These are phyloP conservation scores for Aspergillus ochraceus DNA, from an alignment of 2,329 filamentous ascomycete species.

Conservation along the genomic window DNA sequence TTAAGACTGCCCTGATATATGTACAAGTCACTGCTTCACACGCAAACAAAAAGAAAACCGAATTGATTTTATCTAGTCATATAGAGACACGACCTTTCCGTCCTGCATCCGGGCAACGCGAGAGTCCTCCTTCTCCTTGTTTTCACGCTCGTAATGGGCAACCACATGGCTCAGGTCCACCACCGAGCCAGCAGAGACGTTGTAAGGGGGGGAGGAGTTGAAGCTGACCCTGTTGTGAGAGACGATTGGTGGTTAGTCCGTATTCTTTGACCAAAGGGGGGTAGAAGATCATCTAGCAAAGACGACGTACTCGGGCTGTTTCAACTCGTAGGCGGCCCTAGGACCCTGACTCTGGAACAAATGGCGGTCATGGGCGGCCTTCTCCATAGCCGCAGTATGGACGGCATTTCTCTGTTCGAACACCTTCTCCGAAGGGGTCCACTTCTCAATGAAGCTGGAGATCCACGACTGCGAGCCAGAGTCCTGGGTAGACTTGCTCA, in stretches of 20 bases:
- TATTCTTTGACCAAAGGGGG: background rate
- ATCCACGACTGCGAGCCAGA: conserved; percentile 42
- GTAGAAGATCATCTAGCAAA: background rate
- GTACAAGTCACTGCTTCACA: conserved; percentile 30
- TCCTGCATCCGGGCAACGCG: conserved; percentile 51
- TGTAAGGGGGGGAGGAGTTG: conserved; percentile 63
- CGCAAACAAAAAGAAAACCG: conserved; percentile 23
- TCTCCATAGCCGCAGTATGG: conserved; percentile 62
- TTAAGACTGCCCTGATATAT: conserved; percentile 34
- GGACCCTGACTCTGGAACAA: conserved; percentile 53
- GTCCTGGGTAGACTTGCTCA: conserved; percentile 39
- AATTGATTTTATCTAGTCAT: conserved; percentile 39
- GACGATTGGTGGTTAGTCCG: background rate
- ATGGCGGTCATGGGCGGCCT: conserved; percentile 62
- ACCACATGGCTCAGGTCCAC: conserved; percentile 61
- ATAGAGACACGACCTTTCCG: conserved; percentile 45
- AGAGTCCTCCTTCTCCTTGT: conserved; percentile 57
- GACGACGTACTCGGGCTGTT: conserved; percentile 63
- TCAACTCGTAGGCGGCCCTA: conserved; percentile 53
- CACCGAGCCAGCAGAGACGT: conserved; percentile 61
- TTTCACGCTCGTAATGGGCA: conserved; percentile 62
- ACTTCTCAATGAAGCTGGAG: conserved; percentile 55
- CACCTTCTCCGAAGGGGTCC: conserved; percentile 53
- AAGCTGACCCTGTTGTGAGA: conserved; percentile 53
- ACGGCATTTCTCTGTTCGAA: conserved; percentile 60